These are phyloP conservation scores for Chaetomiaceae sp. DNA, from an alignment of 2,329 filamentous ascomycete genomes.

Conservation along the genomic window DNA sequence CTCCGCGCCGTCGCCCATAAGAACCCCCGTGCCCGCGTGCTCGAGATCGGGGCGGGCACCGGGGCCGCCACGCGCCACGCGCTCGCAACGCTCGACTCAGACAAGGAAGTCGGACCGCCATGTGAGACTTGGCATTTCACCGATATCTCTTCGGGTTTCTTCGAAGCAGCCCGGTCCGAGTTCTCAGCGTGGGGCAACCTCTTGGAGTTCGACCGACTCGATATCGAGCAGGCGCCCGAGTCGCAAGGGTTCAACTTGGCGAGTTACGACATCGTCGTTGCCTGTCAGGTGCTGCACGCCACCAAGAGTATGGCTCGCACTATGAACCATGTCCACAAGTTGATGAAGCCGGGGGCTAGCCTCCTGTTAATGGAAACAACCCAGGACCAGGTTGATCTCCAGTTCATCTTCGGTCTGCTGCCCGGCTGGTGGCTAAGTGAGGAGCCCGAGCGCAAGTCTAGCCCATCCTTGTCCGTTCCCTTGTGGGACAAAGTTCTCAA, in stretches of 20 bases:
- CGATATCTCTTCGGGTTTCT: conserved; percentile 26
- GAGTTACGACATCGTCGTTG: conserved; percentile 35
- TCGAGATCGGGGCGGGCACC: conserved; percentile 40
- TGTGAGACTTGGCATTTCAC: conserved; percentile 15
- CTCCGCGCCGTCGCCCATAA: conserved; percentile 11
- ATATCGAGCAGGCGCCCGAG: conserved; percentile 30
- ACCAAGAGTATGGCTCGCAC: conserved; percentile 28
- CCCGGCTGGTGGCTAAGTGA: conserved; percentile 35
- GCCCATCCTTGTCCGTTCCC: conserved; percentile 27
- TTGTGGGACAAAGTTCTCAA: conserved; percentile 30
- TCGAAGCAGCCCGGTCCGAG: conserved; percentile 27
- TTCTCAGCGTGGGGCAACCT: conserved; percentile 18
- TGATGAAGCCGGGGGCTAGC: conserved; percentile 37
- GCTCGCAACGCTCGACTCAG: neutral
- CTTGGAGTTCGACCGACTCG: conserved; percentile 24
- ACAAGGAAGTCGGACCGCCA: neutral
- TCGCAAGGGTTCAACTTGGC: conserved; percentile 30
- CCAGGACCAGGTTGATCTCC: neutral
- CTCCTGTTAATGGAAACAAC: conserved; percentile 28
- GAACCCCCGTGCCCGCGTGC: conserved; percentile 24
- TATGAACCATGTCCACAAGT: conserved; percentile 30
- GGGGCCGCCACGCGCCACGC: conserved; percentile 34
- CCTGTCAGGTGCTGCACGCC: conserved; percentile 35
- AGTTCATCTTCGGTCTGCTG: conserved; percentile 24
- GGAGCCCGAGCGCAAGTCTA: conserved; percentile 26